Evolutionary conservation across 2,329 filamentous ascomycete species (phyloP).

Genomic region (Clonostachys chloroleuca): DNA sequence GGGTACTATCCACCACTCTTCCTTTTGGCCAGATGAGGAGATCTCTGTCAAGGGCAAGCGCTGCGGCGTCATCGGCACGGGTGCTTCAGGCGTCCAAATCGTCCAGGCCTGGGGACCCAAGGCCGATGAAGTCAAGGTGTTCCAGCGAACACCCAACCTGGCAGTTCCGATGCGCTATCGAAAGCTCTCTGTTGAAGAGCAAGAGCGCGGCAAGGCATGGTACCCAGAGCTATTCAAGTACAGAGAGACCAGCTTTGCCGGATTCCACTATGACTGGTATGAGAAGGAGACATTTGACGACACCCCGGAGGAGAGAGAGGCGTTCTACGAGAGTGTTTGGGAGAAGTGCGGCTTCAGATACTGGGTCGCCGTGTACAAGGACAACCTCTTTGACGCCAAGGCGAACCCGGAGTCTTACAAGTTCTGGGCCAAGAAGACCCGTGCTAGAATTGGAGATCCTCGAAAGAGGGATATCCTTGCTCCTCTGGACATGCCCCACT

Average conservation of each 20-base stretch:
- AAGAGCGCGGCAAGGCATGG: constrained; percentile 35
- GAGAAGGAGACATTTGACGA: constrained; percentile 53
- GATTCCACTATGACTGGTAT: constrained; percentile 52
- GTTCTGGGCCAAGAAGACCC: constrained; percentile 49
- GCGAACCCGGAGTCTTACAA: constrained; percentile 49
- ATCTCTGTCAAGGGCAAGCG: constrained; percentile 54
- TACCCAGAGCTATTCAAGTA: constrained; percentile 47
- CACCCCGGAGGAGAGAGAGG: constrained; percentile 40
- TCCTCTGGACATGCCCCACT: constrained; percentile 44
- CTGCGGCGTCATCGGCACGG: constrained; percentile 60
- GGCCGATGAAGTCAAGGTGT: constrained; percentile 50
- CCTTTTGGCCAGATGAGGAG: constrained; percentile 54
- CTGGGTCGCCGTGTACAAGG: constrained; percentile 50
- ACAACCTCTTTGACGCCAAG: constrained; percentile 36
- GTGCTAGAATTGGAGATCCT: constrained; percentile 43
- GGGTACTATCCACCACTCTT: constrained; percentile 54
- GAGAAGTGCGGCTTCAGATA: constrained; percentile 44
- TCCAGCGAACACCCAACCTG: constrained; percentile 64
- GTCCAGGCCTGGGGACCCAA: constrained; percentile 54
- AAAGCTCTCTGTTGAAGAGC: constrained; percentile 23
- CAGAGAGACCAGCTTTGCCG: constrained; percentile 49
- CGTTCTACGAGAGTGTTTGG: constrained; percentile 44
- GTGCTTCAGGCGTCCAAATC: constrained; percentile 60
- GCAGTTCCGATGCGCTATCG: constrained; percentile 56
- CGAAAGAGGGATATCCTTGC: constrained; percentile 44